Evolutionary conservation across 768 basidiomycete genomes (phyloP), one percentile per base, ranked within the genome.

Genomic region (Pleurotus cornucopiae): DNA sequence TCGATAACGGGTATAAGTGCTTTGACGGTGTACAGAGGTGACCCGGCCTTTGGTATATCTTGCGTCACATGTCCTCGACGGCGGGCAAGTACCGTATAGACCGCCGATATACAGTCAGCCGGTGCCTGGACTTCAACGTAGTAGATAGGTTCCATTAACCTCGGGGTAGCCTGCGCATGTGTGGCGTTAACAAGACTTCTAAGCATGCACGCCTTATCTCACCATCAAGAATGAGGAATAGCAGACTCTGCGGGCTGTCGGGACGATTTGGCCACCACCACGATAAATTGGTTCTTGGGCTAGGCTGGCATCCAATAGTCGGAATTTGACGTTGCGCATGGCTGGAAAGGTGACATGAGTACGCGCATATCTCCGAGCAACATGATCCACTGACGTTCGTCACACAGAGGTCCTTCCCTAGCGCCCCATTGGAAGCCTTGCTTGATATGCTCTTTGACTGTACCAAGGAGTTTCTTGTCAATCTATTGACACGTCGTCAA

Each of bases 401-500:
- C 97, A 66, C 97, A 98, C 40, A 99, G 68, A 39, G 97, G 97
- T 5, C 97, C 97, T 76, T 99, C 97, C 49, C 97, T 83, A 47
- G 96, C 88, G 49, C 94, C 97, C 97, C 97, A 98, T 67, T 97
- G 97, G 86, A 99, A 99, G 37, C 97, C 97, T 73, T 99, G 97
- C 74, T 94, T 98, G 65, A 99, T 88, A 60, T 94, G 89, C 61
- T 98, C 96, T 72, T 86, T 95, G 55, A 98, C 92, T 5, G 88
- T 87, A 37, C 81, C 84, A 51, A 99, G 74, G 52, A 94, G 64
- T 69, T 95, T 98, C 73, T 97, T 97, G 74, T 99, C 96, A 43
- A 97, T 84, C 88, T 93, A 62, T 45, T 41, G 40, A 39, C 43
- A 37, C 30, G 30, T 46, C 5, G 5, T 53, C 18, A 46, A 46